Evolutionary conservation across 306 rosid species (phyloP), one percentile per base, ranked within the genome.

Genomic region (Cyamopsis tetragonoloba): DNA sequence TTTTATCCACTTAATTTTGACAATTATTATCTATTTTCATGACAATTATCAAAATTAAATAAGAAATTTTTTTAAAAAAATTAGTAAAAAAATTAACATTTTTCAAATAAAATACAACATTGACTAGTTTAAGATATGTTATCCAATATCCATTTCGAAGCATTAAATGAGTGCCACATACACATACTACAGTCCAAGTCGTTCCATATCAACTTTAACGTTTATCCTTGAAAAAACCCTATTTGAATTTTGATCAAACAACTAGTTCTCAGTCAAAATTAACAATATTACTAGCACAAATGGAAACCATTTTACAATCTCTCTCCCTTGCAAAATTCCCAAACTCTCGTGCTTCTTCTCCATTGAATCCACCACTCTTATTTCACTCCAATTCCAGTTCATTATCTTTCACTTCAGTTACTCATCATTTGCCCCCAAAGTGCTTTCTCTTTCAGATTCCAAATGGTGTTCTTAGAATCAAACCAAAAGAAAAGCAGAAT

Each of bases 131-230:
- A 41, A 48, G 74, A 71, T 71, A 46, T 63, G 77, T 79, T 85
- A 83, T 80, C 91, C 83, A 70, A 50, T 77, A 28, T 77, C 68
- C n/a, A n/a, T 46, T 11, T 35, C 63, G 69, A 44, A 37, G 81
- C 91, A 66, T 77, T 87, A 76, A 85, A 81, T 80, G 85, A 7
- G 2, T 50, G 74, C 91, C 96, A 85, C 81, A 70, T 62, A 62
- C 96, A 85, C 81, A 70, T 62, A 62, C 56, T 62, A 60, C 73
- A 28, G n/a, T 26, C 12, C 75, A 30, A 34, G 69, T 65, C 74
- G 69, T 65, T 71, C 49, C 38, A 62, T 8, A 62, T 12, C 38
- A 68, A 26, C 32, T 2, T 34, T 23, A 47, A 42, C 31, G 7
- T 3, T 23, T 34, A 34, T 38, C 75, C 20, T 23, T n/a, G n/a